Evolutionary conservation across 2,329 filamentous ascomycete species (phyloP), one percentile per base, ranked within the genome.

Genomic region (Phialocephala subalpina): DNA sequence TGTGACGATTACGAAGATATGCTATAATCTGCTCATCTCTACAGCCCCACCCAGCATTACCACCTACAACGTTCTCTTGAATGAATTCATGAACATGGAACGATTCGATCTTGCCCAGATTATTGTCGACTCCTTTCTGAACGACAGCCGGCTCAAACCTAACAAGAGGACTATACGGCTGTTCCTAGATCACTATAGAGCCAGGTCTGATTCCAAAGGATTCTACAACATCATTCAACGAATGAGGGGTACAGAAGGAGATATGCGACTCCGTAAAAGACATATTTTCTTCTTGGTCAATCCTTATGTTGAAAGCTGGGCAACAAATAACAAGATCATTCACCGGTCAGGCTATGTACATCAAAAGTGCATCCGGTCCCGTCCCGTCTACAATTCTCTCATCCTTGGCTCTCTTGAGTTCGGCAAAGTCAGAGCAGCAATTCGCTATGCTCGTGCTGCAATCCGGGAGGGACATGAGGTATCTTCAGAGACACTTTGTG

Each of bases 61-160:
- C 69, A 93, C 89, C 3, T 93, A 89, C 79, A 94, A 94, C 73
- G 83, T 84, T 14, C 82, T 96, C 29, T 84, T 95, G 2, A 76
- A 86, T n/a, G 86, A 86, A n/a, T 88, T 95, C 59, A 82, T 85
- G 60, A 80, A 82, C 36, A 75, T 83, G 5, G 80, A 82, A 33
- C 79, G 83, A 60, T 80, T 83, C 63, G 77, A 80, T 42, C 78
- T 90, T 20, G 82, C 85, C 3, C 80, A 87, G 42, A 72, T 80
- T n/a, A 80, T 90, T 36, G 80, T 87, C 22, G 77, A 85, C 58
- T 83, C 82, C 0, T 84, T 87, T 60, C 77, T 86, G 49, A 69
- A 80, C 47, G 70, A 78, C 11, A 83, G 68, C 47, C 66, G 58
- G 38, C 68, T 75, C 42, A 70, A 60, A 53, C 73, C 75, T 6